Base-by-base conservation (phyloP, 2,329 filamentous ascomycete genomes). In the Anthostomella pinea region DNA sequence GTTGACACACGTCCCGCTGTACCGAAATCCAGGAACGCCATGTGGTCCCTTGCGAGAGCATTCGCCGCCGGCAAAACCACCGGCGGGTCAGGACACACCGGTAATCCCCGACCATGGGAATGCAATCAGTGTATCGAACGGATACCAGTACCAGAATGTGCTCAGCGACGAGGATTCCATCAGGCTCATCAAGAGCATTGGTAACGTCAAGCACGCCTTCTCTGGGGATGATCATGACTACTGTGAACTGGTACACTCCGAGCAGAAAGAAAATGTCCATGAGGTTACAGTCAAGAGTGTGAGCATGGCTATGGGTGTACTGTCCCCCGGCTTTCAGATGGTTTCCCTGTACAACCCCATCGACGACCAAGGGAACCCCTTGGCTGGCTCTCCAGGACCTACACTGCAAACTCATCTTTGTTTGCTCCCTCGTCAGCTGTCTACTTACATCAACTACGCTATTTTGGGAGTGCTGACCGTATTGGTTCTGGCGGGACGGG, bases 201-300 rank as follows among this genome's bases (percentile, higher is more conserved):
- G 88, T 21, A 87, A 93, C 44, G 79, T 97, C 9, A 73, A 79
- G 3, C 85, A 93, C 48, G 85, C 90, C 27, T 98, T 97, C 58
- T 95, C 89, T 0, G 93, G 93, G 8, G 93, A 98, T 53, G 93
- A 98, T 57, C 93, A 98, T 66, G 93, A 98, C 66, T 96, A 97
- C 66, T 98, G 93, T 65, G 90, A 95, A 55, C 68, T 97, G 6
- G 73, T 82, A 1, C 93, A 98, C 62, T 79, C 81, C 3, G 73
- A 78, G 13, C 79, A 82, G 41, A 81, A 81, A 45, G 74, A 73
- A 21, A 76, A 73, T 17, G 77, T 83, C 20, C 72, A 70, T 31
- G 93, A 98, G 60, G 94, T 96, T 47, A 98, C 93, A 0, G 89
- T 97, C 52, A 98, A 98, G 67, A 90, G 85, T 56, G 80, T 94